phyloP scores from a whole-genome alignment of 768 basidiomycete genomes.

The Candolleomyces efflorescens region DNA sequence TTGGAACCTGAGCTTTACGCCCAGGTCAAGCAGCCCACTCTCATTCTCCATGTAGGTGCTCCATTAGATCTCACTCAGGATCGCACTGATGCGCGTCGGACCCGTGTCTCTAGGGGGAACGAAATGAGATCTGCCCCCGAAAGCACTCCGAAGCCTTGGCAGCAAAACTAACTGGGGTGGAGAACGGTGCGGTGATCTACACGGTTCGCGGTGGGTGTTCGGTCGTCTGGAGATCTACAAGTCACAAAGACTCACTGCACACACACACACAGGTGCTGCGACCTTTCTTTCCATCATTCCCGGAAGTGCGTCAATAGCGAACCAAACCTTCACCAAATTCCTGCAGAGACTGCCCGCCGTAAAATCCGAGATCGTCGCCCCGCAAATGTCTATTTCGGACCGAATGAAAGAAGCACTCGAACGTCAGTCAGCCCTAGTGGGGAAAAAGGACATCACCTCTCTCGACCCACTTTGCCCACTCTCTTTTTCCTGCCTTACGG shows the following conservation, averaged over 20 bases:
- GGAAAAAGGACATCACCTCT: conserved; percentile 35
- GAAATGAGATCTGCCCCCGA: conserved; percentile 47
- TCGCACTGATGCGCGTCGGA: background rate
- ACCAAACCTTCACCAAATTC: conserved; percentile 62
- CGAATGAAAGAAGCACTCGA: conserved; percentile 54
- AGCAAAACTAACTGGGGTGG: conserved; percentile 44
- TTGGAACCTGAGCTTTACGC: conserved; percentile 44
- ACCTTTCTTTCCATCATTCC: conserved; percentile 53
- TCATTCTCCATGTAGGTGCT: conserved; percentile 60
- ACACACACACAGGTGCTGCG: conserved; percentile 39
- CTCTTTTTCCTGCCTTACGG: conserved; percentile 62
- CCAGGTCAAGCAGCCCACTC: conserved; percentile 56
- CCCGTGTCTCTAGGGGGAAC: conserved; percentile 48
- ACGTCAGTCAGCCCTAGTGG: conserved; percentile 48
- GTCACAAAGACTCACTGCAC: background rate
- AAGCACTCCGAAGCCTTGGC: conserved; percentile 54
- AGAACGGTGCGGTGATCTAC: conserved; percentile 48
- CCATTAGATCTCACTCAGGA: background rate
- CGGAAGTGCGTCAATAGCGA: conserved; percentile 55
- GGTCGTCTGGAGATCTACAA: background rate
- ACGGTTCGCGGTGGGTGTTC: conserved; percentile 55
- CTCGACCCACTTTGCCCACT: conserved; percentile 58
- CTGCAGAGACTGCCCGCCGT: conserved; percentile 47
- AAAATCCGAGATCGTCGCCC: conserved; percentile 43
- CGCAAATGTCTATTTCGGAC: conserved; percentile 31